Conservation (phyloP, 805 yeast species). For the Kodamaea kakaduensis region DNA sequence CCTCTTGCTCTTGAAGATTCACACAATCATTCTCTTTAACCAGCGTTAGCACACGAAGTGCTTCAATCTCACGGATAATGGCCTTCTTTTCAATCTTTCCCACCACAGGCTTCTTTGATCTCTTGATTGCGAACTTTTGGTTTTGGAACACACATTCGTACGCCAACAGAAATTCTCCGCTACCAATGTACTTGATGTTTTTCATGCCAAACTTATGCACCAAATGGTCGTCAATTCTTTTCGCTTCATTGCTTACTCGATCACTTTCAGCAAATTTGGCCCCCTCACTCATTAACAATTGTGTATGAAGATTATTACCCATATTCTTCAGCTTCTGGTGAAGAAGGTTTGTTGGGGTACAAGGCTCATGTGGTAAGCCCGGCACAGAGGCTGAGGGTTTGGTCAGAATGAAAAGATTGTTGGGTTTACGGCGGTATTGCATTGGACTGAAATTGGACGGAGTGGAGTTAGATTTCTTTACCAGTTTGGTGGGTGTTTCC, state of each 20-base stretch:
- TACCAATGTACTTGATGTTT: conserved; percentile 68
- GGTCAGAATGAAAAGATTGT: conserved; percentile 9
- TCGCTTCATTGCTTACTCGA: conserved; percentile 3
- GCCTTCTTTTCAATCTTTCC: conserved; percentile 54
- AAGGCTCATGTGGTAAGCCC: conserved; percentile 16
- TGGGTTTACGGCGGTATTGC: conserved; percentile 11
- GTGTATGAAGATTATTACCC: conserved; percentile 10
- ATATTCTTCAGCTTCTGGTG: conserved; percentile 7
- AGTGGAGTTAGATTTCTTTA: conserved; percentile 25
- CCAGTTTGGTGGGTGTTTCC: conserved; percentile 38
- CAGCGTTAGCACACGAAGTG: conserved; percentile 44
- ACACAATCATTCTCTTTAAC: conserved; percentile 33
- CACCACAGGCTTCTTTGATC: conserved; percentile 63
- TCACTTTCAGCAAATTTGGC: conserved; percentile 4
- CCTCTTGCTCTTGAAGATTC: conserved; percentile 40
- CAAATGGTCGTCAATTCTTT: conserved; percentile 40
- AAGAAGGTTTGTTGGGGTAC: conserved; percentile 15
- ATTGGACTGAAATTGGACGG: conserved; percentile 28
- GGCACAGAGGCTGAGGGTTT: conserved; percentile 3
- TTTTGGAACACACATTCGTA: conserved; percentile 71
- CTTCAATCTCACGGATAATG: conserved; percentile 71
- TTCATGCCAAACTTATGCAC: conserved; percentile 45
- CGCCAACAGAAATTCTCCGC: conserved; percentile 88
- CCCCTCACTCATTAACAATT: conserved; percentile 9
- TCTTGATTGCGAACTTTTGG: conserved; percentile 79